A percentile compares a stretch with the other conserved stretches of the same genome.
Conservation (phyloP, 257 asterid genomes). For the Anisodus tanguticus region DNA sequence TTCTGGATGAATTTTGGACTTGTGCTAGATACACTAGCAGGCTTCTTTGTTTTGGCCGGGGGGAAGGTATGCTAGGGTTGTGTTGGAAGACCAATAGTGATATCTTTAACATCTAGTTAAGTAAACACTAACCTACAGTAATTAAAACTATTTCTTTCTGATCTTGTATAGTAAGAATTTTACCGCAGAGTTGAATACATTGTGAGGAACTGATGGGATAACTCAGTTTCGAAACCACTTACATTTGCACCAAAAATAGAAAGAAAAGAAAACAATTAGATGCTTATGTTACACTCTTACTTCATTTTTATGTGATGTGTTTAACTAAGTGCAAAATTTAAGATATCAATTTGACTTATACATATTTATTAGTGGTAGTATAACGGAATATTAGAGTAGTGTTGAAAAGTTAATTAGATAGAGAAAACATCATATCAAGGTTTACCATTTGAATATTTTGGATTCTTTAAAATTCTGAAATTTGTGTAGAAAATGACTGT, state of each 20-base stretch:
- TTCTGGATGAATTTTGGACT: not conserved
- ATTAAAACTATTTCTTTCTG: too few species aligned
- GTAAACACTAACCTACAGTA: constrained; percentile 12
- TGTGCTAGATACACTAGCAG: not conserved
- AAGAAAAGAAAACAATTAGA: not conserved
- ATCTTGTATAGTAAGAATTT: too few species aligned
- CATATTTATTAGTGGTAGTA: not conserved
- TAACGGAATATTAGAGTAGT: not conserved
- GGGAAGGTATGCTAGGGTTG: not conserved
- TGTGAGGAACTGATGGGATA: not conserved
- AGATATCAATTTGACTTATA: not conserved
- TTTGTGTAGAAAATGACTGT: constrained; percentile 5
- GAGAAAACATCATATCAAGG: not conserved
- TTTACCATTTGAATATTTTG: not conserved
- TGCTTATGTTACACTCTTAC: not conserved
- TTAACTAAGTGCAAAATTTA: not conserved
- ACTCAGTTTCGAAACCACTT: not conserved
- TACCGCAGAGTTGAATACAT: not conserved
- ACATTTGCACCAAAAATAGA: not conserved
- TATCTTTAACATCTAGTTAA: not conserved
- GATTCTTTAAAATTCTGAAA: constrained; percentile 10
- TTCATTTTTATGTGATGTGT: not conserved
- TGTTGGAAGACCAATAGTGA: not conserved
- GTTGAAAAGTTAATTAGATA: not conserved
- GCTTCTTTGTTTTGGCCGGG: not conserved